Base-by-base conservation (phyloP, 352 stramenopile genomes). In the Globisporangium iwayamae region DNA sequence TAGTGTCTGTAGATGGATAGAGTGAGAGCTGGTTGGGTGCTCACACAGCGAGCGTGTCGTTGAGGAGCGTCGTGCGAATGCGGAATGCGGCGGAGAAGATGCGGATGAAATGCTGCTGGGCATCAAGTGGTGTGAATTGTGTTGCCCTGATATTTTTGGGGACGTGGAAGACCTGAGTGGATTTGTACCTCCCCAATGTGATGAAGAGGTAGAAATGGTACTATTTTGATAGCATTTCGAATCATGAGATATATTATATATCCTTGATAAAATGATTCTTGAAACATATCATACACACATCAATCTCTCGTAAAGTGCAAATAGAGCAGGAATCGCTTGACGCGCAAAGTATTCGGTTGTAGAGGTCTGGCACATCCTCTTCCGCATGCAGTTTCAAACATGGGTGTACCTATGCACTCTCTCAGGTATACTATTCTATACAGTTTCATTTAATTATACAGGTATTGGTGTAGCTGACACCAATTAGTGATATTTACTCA, bases 101-200 rank as follows among this genome's bases (percentile, higher is more conserved):
- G 43, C 46, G 8, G 46, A 22, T 22, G 39, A 28, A n/a, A 3
- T 50, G 43, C 4, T 50, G 18, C 4, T 50, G 18, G 18, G 16
- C n/a, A 30, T 30, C 46, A 16, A n/a, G 16, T 25, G 20, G 46
- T 52, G 46, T 20, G 46, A 18, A 6, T 20, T 47, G 41, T 47
- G 41, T 47, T 47, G 41, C 18, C 41, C 41, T 52, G 46, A 52
- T 52, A 52, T 52, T 52, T 52, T 52, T 22, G 18, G 43, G 43
- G 43, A 50, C 46, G 20, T 48, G 43, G 43, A 11, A 22, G 43
- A 22, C 43, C 43, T 48, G 18, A 9, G 8, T 9, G 6, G 5
- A 10, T 22, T 48, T 9, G 18, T 48, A 48, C 16, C 43, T 48
- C 5, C 3, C 4, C 7, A 48, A 22, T 2, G 7, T 48, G 7